phyloP scores from a whole-genome alignment of 257 asterid genomes.

The Nemophila menziesii region DNA sequence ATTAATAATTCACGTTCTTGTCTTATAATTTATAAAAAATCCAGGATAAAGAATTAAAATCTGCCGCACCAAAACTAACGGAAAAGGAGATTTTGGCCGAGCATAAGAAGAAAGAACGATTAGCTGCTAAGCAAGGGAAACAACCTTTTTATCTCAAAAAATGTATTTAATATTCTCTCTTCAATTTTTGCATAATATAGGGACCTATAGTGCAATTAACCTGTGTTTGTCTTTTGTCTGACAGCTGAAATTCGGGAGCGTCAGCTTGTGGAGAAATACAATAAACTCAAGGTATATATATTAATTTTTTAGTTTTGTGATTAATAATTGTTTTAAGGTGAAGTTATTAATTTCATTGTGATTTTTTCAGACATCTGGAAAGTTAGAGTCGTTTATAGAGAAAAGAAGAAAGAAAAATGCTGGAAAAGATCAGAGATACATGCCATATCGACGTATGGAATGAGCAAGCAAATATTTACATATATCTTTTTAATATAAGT shows the following conservation, averaged over 20 bases:
- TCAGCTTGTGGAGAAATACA: slow-evolving; percentile 54
- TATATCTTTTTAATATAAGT: too few species aligned
- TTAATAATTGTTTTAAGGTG: background rate
- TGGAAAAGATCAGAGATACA: slow-evolving; percentile 69
- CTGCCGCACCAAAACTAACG: slow-evolving; percentile 43
- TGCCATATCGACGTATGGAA: slow-evolving; percentile 75
- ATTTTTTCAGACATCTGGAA: slow-evolving; percentile 54
- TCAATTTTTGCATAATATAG: background rate
- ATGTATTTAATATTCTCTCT: slow-evolving; percentile 27
- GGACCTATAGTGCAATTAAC: background rate
- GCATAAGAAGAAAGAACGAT: slow-evolving; percentile 96
- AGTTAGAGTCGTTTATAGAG: slow-evolving; percentile 73
- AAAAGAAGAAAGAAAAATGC: slow-evolving; percentile 79
- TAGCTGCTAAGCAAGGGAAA: slow-evolving; percentile 91
- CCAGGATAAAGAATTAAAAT: slow-evolving; percentile 69
- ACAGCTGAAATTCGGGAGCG: slow-evolving; percentile 76
- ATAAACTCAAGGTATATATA: slow-evolving; percentile 62
- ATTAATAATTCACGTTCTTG: background rate
- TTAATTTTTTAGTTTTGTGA: background rate
- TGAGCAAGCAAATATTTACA: slow-evolving; percentile 9
- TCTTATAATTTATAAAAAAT: background rate
- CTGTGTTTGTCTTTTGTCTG: slow-evolving; percentile 10
- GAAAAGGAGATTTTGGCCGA: slow-evolving; percentile 59
- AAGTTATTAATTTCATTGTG: background rate
- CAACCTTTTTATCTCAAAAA: slow-evolving; percentile 69